Percentiles rank a stretch among this genome's conserved stretches.
Evolutionary conservation across 1,284 basidiomycete species (phyloP).

Genomic region (Ganoderma multipileum): DNA sequence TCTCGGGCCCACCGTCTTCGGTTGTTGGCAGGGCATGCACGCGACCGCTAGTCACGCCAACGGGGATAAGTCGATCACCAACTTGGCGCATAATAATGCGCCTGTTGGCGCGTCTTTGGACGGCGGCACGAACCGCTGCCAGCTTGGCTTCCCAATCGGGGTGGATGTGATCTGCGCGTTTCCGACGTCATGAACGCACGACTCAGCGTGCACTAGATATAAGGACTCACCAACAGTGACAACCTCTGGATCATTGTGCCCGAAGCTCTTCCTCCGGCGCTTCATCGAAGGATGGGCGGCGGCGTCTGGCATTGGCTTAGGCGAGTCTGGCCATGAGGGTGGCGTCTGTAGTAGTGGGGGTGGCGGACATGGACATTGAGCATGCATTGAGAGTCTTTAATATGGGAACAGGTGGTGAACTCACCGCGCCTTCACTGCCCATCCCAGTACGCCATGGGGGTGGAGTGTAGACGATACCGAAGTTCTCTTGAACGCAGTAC

Average conservation of each 20-base stretch:
- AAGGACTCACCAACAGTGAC: slow-evolving; percentile 80
- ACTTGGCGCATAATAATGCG: slow-evolving; percentile 99
- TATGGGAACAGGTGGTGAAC: slow-evolving; percentile 33
- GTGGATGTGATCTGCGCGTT: slow-evolving; percentile 82
- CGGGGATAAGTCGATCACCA: slow-evolving; percentile 95
- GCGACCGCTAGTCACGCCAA: slow-evolving; percentile 89
- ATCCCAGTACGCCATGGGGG: slow-evolving; percentile 82
- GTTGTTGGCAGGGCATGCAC: slow-evolving; percentile 67
- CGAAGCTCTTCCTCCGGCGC: slow-evolving; percentile 79
- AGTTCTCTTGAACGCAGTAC: slow-evolving; percentile 96
- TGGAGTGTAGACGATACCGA: slow-evolving; percentile 91
- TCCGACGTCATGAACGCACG: slow-evolving; percentile 8
- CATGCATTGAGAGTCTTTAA: not conserved
- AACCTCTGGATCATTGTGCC: slow-evolving; percentile 83
- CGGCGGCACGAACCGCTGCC: slow-evolving; percentile 87
- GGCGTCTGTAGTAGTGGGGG: slow-evolving; percentile 35
- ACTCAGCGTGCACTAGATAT: not conserved
- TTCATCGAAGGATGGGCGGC: slow-evolving; percentile 59
- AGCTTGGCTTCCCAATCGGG: slow-evolving; percentile 96
- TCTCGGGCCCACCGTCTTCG: slow-evolving; percentile 55
- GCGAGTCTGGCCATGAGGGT: slow-evolving; percentile 58
- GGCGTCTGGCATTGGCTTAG: slow-evolving; percentile 46
- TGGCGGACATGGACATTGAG: not conserved
- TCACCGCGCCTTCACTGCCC: slow-evolving; percentile 70
- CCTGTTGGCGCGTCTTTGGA: slow-evolving; percentile 89